phyloP scores from a whole-genome alignment of 257 asterid genomes.

The Dorcoceras hygrometricum region DNA sequence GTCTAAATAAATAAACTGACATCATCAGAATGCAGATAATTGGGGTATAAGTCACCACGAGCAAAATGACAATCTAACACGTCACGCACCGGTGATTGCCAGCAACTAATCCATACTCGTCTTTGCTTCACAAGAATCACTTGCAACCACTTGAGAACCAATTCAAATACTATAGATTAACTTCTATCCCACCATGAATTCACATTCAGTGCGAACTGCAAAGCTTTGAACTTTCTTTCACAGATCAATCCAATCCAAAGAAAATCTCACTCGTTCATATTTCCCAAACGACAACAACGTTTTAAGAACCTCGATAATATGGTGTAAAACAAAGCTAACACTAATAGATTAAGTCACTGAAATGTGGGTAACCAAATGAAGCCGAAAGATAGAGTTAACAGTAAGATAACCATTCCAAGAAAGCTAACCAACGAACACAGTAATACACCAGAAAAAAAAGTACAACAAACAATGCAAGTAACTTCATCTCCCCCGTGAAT shows the following conservation, averaged over 20 bases:
- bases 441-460: not conserved
- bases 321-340: not conserved
- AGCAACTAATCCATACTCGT: not conserved
- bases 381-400: not conserved
- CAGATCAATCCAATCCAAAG: not conserved
- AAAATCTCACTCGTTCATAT: not conserved
- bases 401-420: not conserved
- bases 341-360: not conserved
- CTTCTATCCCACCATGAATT: not conserved
- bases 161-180: not conserved
- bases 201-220: not conserved
- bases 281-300: not conserved
- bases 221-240: not conserved
- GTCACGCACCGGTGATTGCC: not conserved
- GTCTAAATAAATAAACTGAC: not conserved
- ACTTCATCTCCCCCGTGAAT: not conserved
- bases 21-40: not conserved
- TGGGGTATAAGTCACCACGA: not conserved
- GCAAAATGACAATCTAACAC: not conserved
- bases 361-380: not conserved
- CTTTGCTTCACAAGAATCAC: not conserved
- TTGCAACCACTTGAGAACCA: not conserved
- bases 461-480: conserved; percentile 1
- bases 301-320: not conserved
- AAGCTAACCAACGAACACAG: not conserved